Percentiles rank a stretch among this genome's conserved stretches.
phyloP scores from a whole-genome alignment of 1,284 basidiomycete species.

The Cutaneotrichosporon arboriforme region DNA sequence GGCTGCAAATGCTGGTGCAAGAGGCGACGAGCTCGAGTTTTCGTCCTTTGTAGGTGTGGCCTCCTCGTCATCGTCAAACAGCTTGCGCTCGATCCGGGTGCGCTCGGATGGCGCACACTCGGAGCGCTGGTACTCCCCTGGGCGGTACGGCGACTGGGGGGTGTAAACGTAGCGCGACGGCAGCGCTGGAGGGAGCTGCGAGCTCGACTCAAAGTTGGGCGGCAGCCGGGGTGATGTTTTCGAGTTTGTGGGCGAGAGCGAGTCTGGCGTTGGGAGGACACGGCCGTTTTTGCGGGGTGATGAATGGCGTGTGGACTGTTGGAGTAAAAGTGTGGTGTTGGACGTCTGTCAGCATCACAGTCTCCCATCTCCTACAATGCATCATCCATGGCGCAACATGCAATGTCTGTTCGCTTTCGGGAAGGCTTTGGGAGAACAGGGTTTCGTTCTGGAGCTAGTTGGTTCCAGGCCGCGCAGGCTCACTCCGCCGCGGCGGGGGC shows the following conservation, averaged over 20 bases:
- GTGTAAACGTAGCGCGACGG: conserved; percentile 25
- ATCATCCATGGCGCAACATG: neutral
- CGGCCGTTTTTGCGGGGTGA: conserved; percentile 20
- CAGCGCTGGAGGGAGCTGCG: conserved; percentile 25
- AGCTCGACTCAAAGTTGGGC: conserved; percentile 13
- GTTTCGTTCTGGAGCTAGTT: conserved; percentile 1
- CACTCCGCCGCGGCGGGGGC: neutral
- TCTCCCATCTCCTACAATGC: neutral
- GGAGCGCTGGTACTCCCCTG: conserved; percentile 33
- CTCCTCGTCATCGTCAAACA: conserved; percentile 32
- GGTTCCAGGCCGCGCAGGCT: neutral
- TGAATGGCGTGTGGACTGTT: conserved; percentile 2
- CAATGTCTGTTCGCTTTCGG: neutral
- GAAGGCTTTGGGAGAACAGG: neutral
- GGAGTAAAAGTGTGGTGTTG: neutral
- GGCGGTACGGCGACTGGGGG: conserved; percentile 29
- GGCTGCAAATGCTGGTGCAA: conserved; percentile 40
- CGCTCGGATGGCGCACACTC: conserved; percentile 31
- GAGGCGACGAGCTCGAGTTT: conserved; percentile 20
- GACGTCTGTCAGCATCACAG: neutral
- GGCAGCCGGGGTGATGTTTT: conserved; percentile 14
- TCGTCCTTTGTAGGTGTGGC: conserved; percentile 8
- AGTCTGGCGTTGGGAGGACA: conserved; percentile 28
- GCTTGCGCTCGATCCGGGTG: conserved; percentile 28
- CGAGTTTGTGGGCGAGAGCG: conserved; percentile 23